Evolutionary conservation across 768 basidiomycete genomes (phyloP).

Genomic region (Lactifluus rugatus): DNA sequence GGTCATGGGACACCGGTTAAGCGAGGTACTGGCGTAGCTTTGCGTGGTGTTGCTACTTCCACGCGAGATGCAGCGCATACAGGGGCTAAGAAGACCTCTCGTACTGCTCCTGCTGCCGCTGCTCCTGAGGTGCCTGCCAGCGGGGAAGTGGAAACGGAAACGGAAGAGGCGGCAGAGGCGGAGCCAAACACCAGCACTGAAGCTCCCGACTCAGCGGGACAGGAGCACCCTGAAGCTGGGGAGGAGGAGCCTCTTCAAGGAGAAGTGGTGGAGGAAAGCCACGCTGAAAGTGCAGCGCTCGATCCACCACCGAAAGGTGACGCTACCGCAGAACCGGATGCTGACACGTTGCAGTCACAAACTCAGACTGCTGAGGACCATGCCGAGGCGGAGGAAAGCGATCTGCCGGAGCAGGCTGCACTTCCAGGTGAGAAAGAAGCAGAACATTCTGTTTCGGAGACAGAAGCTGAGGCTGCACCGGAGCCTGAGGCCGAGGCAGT

Average conservation of each 20-base stretch:
- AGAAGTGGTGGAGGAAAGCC: constrained; percentile 11
- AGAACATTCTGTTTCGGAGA: not conserved
- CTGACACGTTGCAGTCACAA: not conserved
- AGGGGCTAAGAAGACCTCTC: constrained; percentile 20
- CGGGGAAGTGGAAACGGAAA: not conserved
- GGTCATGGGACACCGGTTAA: constrained; percentile 26
- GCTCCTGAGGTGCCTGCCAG: constrained; percentile 22
- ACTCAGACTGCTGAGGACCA: constrained; percentile 1
- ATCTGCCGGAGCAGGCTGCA: not conserved
- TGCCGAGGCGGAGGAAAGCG: constrained; percentile 4
- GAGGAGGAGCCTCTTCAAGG: constrained; percentile 21
- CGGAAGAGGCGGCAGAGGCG: not conserved
- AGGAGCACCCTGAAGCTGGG: not conserved
- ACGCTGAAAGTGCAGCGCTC: constrained; percentile 5
- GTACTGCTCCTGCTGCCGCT: constrained; percentile 10
- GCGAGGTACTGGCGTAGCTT: constrained; percentile 3
- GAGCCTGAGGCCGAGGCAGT: constrained; percentile 15
- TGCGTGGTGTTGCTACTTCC: constrained; percentile 20
- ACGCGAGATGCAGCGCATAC: constrained; percentile 23
- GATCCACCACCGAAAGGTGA: constrained; percentile 3
- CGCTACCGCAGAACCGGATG: not conserved
- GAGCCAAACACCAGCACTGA: not conserved
- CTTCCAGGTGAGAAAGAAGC: constrained; percentile 12
- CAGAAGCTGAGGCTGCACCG: constrained; percentile 12
- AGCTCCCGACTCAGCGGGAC: not conserved